Conservation (phyloP, 2,329 filamentous ascomycete species). For the Iodosphaeria phyllophila region DNA sequence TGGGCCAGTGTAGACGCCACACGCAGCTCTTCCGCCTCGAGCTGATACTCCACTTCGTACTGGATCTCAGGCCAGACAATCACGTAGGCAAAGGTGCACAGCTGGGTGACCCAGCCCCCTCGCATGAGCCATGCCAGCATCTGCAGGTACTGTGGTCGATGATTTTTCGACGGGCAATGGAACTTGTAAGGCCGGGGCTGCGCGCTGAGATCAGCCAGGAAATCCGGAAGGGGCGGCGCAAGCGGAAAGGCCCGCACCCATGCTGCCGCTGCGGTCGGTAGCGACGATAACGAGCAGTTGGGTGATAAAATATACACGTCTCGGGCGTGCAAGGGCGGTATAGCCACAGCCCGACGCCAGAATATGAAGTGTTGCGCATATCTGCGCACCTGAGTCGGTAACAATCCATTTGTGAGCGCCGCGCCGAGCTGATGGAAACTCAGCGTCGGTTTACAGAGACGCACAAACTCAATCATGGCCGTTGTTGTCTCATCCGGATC, state of each 20-base stretch:
- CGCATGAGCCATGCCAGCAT: constrained; percentile 89
- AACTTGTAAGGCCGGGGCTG: constrained; percentile 67
- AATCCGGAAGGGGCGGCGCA: constrained; percentile 65
- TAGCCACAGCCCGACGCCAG: constrained; percentile 83
- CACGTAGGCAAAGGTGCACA: constrained; percentile 82
- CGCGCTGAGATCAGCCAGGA: constrained; percentile 67
- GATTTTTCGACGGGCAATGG: constrained; percentile 72
- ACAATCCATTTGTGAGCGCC: constrained; percentile 52
- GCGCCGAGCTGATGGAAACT: constrained; percentile 56
- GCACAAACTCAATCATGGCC: constrained; percentile 65
- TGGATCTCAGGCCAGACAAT: constrained; percentile 69
- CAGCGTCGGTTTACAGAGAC: constrained; percentile 49
- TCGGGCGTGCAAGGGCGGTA: constrained; percentile 74
- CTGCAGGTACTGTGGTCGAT: constrained; percentile 71
- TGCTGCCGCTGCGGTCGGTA: constrained; percentile 47
- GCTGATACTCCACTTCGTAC: constrained; percentile 55
- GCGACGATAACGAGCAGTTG: constrained; percentile 59
- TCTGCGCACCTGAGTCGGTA: constrained; percentile 63
- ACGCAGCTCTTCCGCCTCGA: constrained; percentile 40
- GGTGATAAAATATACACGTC: constrained; percentile 87
- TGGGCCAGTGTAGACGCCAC: constrained; percentile 7
- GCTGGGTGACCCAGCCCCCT: constrained; percentile 82
- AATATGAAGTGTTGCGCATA: constrained; percentile 89
- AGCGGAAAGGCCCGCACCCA: constrained; percentile 72
- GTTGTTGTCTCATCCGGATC: constrained; percentile 60